These are phyloP conservation scores for Chenopodium suecicum DNA, from an alignment of 148 eudicot species.

Conservation along the genomic window DNA sequence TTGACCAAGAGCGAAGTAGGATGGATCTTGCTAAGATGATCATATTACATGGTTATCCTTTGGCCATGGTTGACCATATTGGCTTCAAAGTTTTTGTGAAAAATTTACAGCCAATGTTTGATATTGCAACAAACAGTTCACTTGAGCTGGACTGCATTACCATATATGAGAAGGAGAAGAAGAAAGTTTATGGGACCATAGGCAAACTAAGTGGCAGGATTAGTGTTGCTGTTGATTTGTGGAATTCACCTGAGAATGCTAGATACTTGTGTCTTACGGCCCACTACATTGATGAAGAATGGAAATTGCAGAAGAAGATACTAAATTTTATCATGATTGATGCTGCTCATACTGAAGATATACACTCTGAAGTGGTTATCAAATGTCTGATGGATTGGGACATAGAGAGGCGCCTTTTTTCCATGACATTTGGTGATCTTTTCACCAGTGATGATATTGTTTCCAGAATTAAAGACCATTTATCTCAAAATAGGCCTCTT, in stretches of 20 bases:
- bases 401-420: constrained; percentile 75
- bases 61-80: constrained; percentile 84
- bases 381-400: constrained; percentile 92
- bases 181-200: constrained; percentile 56
- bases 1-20: constrained; percentile 87
- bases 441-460: constrained; percentile 62
- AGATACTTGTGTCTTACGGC: constrained; percentile 79
- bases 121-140: constrained; percentile 52
- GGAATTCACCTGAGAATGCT: constrained; percentile 77
- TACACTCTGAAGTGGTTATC: constrained; percentile 74
- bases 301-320: constrained; percentile 81
- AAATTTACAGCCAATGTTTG: constrained; percentile 90
- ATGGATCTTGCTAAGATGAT: constrained; percentile 93
- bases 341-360: constrained; percentile 71
- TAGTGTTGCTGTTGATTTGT: constrained; percentile 72
- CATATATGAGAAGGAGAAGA: constrained; percentile 71
- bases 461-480: constrained; percentile 65
- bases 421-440: constrained; percentile 83
- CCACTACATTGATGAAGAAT: constrained; percentile 73
- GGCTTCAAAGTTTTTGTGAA: constrained; percentile 87
- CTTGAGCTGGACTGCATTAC: constrained; percentile 73
- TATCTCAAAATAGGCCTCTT: constrained; percentile 87
- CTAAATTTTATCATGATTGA: constrained; percentile 76
- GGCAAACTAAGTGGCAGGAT: constrained; percentile 71
- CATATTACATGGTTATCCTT: constrained; percentile 89